Conservation (phyloP, 2,329 filamentous ascomycete species). For the Dactylellina haptotyla region DNA sequence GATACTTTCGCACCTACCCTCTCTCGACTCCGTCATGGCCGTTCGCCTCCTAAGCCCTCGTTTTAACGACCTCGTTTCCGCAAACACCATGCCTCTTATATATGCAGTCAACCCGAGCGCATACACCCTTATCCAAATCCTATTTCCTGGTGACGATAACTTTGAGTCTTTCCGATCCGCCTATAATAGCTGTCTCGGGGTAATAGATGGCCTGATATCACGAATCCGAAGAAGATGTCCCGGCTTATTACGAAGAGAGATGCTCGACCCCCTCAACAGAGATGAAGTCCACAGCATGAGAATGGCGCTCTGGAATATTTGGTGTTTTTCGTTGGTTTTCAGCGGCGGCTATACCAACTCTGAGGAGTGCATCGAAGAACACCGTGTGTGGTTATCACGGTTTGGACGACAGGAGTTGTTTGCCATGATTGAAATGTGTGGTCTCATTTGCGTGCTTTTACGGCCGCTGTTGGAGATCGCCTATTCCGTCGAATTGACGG, state of each 20-base stretch:
- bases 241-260: constrained; percentile 37
- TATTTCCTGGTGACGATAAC: constrained; percentile 45
- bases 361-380: constrained; percentile 29
- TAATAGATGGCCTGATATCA: constrained; percentile 47
- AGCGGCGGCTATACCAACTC: constrained; percentile 28
- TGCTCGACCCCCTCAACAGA: constrained; percentile 40
- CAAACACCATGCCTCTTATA: constrained; percentile 36
- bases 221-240: constrained; percentile 47
- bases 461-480: constrained; percentile 45
- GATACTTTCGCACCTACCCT: constrained; percentile 44
- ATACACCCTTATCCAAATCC: constrained; percentile 38
- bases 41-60: constrained; percentile 23
- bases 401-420: constrained; percentile 43
- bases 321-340: constrained; percentile 47
- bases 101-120: constrained; percentile 38
- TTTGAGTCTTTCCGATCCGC: constrained; percentile 48
- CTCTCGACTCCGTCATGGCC: constrained; percentile 44
- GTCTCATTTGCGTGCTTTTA: constrained; percentile 43
- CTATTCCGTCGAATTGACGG: constrained; percentile 49
- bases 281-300: constrained; percentile 46
- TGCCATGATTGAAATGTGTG: constrained; percentile 53
- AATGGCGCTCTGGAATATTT: constrained; percentile 51
- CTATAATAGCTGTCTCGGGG: constrained; percentile 50
- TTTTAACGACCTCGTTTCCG: constrained; percentile 38
- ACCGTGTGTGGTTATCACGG: constrained; percentile 37